phyloP scores from a whole-genome alignment of 2,329 filamentous ascomycete species.

The Fusarium sp. region DNA sequence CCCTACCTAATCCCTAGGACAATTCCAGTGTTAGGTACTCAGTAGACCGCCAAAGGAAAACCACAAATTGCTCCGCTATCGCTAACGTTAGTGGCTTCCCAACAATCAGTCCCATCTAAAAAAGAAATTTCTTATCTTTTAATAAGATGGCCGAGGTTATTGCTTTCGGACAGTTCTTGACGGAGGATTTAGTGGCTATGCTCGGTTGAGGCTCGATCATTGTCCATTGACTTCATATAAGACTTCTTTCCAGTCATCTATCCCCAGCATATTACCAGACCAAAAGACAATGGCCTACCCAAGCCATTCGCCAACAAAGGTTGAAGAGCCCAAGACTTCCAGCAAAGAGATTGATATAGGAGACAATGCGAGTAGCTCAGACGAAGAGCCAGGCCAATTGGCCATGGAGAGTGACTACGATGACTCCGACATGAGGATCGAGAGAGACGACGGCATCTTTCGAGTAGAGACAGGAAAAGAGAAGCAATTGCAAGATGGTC shows the following conservation, averaged over 20 bases:
- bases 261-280: background rate
- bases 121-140: background rate
- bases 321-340: background rate
- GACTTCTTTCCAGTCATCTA: background rate
- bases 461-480: background rate
- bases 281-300: background rate
- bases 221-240: background rate
- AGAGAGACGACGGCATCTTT: background rate
- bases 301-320: background rate
- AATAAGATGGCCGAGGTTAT: background rate
- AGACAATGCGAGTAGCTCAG: background rate
- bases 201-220: background rate
- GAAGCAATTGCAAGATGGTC: background rate
- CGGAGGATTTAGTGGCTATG: background rate
- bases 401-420: background rate
- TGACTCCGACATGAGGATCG: background rate
- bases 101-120: conserved; percentile 5
- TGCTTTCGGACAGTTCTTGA: background rate
- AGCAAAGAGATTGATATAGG: background rate
- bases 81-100: background rate
- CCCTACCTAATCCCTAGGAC: too few species aligned
- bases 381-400: background rate
- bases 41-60: background rate
- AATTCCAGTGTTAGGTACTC: too few species aligned
- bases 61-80: conserved; percentile 1